Evolutionary conservation across 1,139 yeast species (phyloP), one percentile per base, ranked within the genome.

Genomic region (Debaryomyces singareniensis): DNA sequence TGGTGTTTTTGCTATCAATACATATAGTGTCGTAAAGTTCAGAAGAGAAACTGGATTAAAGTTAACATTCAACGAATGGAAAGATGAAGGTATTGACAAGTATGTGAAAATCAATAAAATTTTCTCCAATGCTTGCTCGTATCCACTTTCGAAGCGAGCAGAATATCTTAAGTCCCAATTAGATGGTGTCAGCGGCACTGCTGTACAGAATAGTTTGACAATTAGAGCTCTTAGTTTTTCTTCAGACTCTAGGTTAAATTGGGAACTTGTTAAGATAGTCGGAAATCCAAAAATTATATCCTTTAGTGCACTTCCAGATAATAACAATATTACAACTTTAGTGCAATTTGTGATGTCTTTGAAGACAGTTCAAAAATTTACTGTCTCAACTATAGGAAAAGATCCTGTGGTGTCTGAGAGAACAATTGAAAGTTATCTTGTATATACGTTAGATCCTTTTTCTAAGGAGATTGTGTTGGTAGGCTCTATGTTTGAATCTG

Each of bases 401-500:
- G 63, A 62, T 23, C 46, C 54, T 23, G 40, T 51, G 20, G 53
- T 41, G 12, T 53, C 56, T n/a, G 81, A 76, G 43, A 70, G 78
- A 39, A 70, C 71, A 35, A 78, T 83, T 28, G 67, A 73, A 14
- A 95, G 86, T 52, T 78, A 85, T 50, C 66, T 82, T 36, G 93
- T 83, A 0, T 85, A 73, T 53, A 70, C 86, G 25, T 68, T 86
- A 43, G 85, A 87, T 51, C 83, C 94, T 10, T 72, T 74, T 40
- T 70, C 78, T 18, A 71, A 78, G 34, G 77, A 78, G 34, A 63
- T 81, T 36, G 70, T 71, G 16, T 62, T 86, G 38, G 85, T 85
- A 20, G 96, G 96, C 11, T 75, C 93, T 7, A 65, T 86, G 11
- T 87, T 87, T 49, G 95, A 85, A 47, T 73, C 78, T 20, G 77